Evolutionary conservation across 805 yeast genomes (phyloP).

Genomic region (Wickerhamomyces sydowiorum): DNA sequence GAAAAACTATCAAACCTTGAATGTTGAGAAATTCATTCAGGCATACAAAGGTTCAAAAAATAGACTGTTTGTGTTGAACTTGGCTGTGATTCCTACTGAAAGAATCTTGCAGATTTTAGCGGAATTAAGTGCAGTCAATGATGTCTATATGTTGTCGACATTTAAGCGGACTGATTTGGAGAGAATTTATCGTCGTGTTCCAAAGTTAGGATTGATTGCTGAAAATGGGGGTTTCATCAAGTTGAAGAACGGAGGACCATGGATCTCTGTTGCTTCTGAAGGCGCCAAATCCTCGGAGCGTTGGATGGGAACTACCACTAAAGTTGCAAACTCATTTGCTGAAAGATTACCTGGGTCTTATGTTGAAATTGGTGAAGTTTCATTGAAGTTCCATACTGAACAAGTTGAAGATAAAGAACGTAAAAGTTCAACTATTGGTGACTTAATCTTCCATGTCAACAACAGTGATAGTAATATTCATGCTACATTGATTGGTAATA

Average conservation of each 20-base stretch:
- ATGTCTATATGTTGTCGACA: slow-evolving; percentile 67
- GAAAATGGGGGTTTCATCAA: slow-evolving; percentile 84
- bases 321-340: slow-evolving; percentile 50
- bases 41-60: slow-evolving; percentile 25
- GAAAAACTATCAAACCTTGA: slow-evolving; percentile 27
- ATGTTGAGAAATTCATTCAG: slow-evolving; percentile 21
- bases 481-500: slow-evolving; percentile 66
- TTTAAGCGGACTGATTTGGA: slow-evolving; percentile 61
- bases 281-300: slow-evolving; percentile 8
- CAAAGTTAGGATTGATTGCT: slow-evolving; percentile 76
- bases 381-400: slow-evolving; percentile 72
- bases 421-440: slow-evolving; percentile 68
- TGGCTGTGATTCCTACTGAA: slow-evolving; percentile 54
- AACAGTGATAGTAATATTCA: slow-evolving; percentile 64
- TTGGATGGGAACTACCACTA: slow-evolving; percentile 57
- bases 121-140: slow-evolving; percentile 51
- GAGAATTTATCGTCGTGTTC: slow-evolving; percentile 58
- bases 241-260: slow-evolving; percentile 40
- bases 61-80: slow-evolving; percentile 42
- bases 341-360: slow-evolving; percentile 80
- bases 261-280: slow-evolving; percentile 58
- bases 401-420: slow-evolving; percentile 59
- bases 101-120: slow-evolving; percentile 50
- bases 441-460: slow-evolving; percentile 77
- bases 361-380: slow-evolving; percentile 68